Evolutionary conservation across 2,329 filamentous ascomycete genomes (phyloP), one percentile per base, ranked within the genome.

Genomic region (Shiraia sp.): DNA sequence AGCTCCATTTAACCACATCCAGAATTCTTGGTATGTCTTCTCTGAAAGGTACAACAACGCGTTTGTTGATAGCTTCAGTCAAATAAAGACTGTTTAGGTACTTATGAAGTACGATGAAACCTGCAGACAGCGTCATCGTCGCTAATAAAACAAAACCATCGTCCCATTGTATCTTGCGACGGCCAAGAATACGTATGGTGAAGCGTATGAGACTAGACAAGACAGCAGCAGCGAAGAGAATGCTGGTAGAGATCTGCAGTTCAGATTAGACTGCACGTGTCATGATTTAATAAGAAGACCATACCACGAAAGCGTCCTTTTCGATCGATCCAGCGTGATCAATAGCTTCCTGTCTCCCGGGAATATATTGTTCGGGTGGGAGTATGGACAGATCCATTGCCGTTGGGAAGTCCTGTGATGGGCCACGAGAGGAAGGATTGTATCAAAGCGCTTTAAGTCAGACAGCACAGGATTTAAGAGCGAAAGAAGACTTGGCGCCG

Each of bases 1-100:
- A 29, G 10, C 26, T 34, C 34, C 40, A 42, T 22, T 42, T 42
- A 7, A 19, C 19, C 10, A 38, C 22, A 17, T 42, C 33, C 27
- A 42, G 29, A 9, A 38, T 38, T 12, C 28, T 25, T n/a, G 33
- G 33, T 10, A 38, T 32, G 16, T 42, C 40, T 24, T 42, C 34
- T 26, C 40, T 26, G 13, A 38, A 38, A 5, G 40, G 34, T 6
- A 42, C 24, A 5, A 27, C 26, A 9, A 13, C 29, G 19, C 24
- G 37, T 35, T 42, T 36, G 34, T 42, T 42, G 14, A 42, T 42
- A 17, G 40, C 40, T 23, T 42, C 40, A 12, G 37, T 24, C 10
- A 42, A 33, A 42, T 42, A 42, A 8, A 42, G 23, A 14, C 33
- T 37, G 16, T 42, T 34, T n/a, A 37, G 25, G 19, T 29, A 17